Evolutionary conservation across 2,329 filamentous ascomycete genomes (phyloP).

Genomic region (Cercospora beticola): DNA sequence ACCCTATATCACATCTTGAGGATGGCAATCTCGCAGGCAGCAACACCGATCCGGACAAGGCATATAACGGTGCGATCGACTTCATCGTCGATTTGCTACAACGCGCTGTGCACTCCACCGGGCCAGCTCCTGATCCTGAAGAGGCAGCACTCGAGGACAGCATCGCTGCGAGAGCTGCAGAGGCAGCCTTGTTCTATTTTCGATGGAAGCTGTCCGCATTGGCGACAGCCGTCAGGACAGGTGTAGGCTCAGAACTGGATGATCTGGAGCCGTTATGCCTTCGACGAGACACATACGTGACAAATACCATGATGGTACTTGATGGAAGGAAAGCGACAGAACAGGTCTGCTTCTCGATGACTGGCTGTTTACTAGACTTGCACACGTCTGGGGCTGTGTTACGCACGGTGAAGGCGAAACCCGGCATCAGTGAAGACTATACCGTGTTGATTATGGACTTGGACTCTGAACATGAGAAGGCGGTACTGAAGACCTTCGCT

Average conservation of each 20-base stretch:
- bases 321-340: slow-evolving; percentile 54
- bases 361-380: slow-evolving; percentile 76
- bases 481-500: slow-evolving; percentile 75
- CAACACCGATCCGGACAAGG: slow-evolving; percentile 21
- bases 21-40: slow-evolving; percentile 46
- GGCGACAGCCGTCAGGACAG: slow-evolving; percentile 51
- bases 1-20: slow-evolving; percentile 75
- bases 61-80: slow-evolving; percentile 54
- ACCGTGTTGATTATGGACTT: slow-evolving; percentile 62
- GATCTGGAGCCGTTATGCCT: slow-evolving; percentile 59
- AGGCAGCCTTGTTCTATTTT: slow-evolving; percentile 81
- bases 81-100: slow-evolving; percentile 71
- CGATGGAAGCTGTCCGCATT: slow-evolving; percentile 68
- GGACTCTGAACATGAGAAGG: slow-evolving; percentile 59
- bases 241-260: slow-evolving; percentile 52
- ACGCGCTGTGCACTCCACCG: slow-evolving; percentile 66
- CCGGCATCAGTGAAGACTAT: slow-evolving; percentile 45
- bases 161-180: slow-evolving; percentile 72
- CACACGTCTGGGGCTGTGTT: slow-evolving; percentile 77
- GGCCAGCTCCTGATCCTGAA: slow-evolving; percentile 61
- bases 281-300: slow-evolving; percentile 54
- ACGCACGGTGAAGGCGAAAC: slow-evolving; percentile 37
- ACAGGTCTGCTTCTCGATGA: slow-evolving; percentile 71
- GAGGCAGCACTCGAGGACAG: slow-evolving; percentile 77
- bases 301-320: slow-evolving; percentile 52